phyloP scores from a whole-genome alignment of 2,329 filamentous ascomycete genomes.

The Curvularia hawaiiensis region DNA sequence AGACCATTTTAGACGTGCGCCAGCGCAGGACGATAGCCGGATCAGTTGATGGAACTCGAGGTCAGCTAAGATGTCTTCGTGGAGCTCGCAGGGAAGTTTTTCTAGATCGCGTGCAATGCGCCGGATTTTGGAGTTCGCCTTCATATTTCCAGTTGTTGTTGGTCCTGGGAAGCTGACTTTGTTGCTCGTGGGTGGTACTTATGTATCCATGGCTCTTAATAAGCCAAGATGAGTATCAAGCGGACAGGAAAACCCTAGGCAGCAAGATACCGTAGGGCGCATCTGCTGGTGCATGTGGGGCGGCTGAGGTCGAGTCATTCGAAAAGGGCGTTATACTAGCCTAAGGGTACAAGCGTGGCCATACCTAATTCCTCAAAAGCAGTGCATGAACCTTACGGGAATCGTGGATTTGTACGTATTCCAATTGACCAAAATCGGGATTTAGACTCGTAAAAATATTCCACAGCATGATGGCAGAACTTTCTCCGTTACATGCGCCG shows the following conservation, averaged over 20 bases:
- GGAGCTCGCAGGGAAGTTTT: constrained; percentile 16
- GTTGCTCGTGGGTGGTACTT: neutral
- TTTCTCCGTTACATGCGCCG: constrained; percentile 7
- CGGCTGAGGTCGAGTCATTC: neutral
- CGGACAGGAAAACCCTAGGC: neutral
- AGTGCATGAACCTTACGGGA: no score
- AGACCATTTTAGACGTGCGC: constrained; percentile 14
- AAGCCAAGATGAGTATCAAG: neutral
- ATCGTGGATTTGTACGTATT: no score
- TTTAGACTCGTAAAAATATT: neutral
- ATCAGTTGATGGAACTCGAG: constrained; percentile 17
- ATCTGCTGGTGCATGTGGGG: neutral
- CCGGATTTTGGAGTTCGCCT: constrained; percentile 2
- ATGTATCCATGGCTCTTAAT: neutral
- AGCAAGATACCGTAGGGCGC: neutral
- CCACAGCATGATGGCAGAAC: neutral
- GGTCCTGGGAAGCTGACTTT: neutral
- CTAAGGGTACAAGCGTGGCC: no score
- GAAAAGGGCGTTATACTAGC: neutral
- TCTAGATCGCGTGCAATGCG: constrained; percentile 16
- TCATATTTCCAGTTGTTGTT: neutral
- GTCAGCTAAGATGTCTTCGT: constrained; percentile 4
- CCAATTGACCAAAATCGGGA: neutral
- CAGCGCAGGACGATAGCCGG: constrained; percentile 10
- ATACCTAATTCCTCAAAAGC: no score